Conservation (phyloP, 768 basidiomycete genomes). For the Tephrocybe sp. region DNA sequence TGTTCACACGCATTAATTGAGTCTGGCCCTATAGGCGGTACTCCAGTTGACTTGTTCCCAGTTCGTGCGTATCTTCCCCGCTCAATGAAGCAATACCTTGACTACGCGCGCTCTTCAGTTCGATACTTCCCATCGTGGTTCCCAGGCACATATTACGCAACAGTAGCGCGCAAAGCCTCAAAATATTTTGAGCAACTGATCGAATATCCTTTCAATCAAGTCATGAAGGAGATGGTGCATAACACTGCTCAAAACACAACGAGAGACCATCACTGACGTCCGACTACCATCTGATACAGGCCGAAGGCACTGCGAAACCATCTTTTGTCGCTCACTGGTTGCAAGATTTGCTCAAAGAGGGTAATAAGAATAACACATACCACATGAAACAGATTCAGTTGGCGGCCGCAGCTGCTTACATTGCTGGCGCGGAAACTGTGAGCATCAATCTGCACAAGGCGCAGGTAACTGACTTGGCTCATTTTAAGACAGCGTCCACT, state of each 20-base stretch:
- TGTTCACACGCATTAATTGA: slow-evolving; percentile 1
- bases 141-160: slow-evolving; percentile 14
- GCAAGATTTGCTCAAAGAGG: neutral
- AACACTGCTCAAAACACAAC: too few relatives aligned
- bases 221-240: slow-evolving; percentile 13
- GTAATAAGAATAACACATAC: neutral
- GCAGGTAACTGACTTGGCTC: neutral
- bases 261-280: too few relatives aligned
- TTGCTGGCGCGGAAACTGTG: neutral
- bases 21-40: slow-evolving; percentile 18
- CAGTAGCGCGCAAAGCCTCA: slow-evolving; percentile 1
- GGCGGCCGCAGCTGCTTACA: neutral
- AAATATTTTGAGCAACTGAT: neutral
- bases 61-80: slow-evolving; percentile 13
- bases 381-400: neutral
- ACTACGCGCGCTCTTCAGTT: neutral
- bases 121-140: slow-evolving; percentile 14
- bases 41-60: slow-evolving; percentile 24
- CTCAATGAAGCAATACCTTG: neutral
- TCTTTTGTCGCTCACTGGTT: neutral
- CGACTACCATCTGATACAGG: neutral
- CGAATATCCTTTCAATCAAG: slow-evolving; percentile 9
- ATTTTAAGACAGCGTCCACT: neutral
- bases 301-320: neutral
- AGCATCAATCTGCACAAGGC: neutral